Evolutionary conservation across 257 asterid genomes (phyloP).

Genomic region (Voacanga thouarsii): DNA sequence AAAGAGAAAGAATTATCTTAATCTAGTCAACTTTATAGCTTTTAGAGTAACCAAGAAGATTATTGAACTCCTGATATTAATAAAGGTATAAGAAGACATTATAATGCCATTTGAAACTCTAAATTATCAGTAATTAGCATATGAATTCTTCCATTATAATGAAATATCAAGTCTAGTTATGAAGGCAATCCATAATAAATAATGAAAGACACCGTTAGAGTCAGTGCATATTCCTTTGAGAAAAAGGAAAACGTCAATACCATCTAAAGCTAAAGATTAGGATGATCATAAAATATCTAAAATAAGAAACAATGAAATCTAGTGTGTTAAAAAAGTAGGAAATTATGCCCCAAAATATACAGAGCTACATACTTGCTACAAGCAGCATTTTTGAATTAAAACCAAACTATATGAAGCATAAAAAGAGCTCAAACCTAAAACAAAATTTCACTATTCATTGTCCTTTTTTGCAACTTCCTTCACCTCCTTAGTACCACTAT

Average conservation of each 20-base stretch:
- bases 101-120: background rate
- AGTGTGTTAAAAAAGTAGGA: slow-evolving; percentile 1
- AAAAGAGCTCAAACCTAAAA: too few relatives aligned
- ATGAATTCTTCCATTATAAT: too few relatives aligned
- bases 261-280: slow-evolving; percentile 5
- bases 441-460: too few relatives aligned
- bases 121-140: background rate
- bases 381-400: too few relatives aligned
- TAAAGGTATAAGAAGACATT: background rate
- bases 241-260: slow-evolving; percentile 10
- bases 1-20: background rate
- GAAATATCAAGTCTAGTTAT: background rate
- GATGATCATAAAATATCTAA: slow-evolving; percentile 7
- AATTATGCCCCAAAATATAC: slow-evolving; percentile 17
- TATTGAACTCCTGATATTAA: too few relatives aligned
- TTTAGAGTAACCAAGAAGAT: too few relatives aligned
- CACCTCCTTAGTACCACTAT: too few relatives aligned
- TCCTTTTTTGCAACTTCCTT: too few relatives aligned
- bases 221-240: slow-evolving; percentile 10
- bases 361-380: slow-evolving; percentile 38
- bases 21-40: background rate
- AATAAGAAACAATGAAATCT: slow-evolving; percentile 5
- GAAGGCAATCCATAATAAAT: too few relatives aligned
- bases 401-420: too few relatives aligned
- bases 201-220: background rate